Evolutionary conservation across 495 filamentous ascomycete species (phyloP).

Genomic region (Aspergillus affinis): DNA sequence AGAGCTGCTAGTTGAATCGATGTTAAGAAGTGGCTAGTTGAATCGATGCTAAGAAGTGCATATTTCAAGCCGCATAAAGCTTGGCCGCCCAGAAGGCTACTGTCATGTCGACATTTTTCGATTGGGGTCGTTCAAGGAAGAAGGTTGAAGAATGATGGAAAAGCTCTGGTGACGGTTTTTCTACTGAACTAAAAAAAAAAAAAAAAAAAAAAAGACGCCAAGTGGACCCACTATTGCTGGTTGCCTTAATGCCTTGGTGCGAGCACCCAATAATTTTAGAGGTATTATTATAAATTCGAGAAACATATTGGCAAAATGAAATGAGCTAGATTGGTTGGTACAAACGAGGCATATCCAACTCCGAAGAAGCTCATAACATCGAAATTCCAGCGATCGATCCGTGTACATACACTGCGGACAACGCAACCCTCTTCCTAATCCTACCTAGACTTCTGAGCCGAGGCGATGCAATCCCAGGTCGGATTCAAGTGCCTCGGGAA

Average conservation of each 20-base stretch:
- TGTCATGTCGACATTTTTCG: background rate
- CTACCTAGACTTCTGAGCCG: too few species aligned
- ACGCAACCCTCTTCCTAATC: too few species aligned
- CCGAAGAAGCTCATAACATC: too few species aligned
- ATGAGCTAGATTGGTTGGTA: too few species aligned
- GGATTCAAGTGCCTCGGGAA: background rate
- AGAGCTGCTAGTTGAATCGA: background rate
- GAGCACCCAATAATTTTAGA: background rate
- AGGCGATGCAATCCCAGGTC: too few species aligned
- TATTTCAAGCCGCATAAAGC: conserved; percentile 7
- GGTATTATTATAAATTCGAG: background rate
- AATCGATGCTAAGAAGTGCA: background rate
- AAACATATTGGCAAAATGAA: too few species aligned
- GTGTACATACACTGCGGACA: too few species aligned
- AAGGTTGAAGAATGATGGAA: background rate
- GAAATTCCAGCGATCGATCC: too few species aligned
- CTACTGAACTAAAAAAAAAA: background rate
- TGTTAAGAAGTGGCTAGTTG: background rate
- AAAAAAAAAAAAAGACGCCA: conserved; percentile 2
- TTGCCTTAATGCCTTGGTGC: conserved; percentile 4
- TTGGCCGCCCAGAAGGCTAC: background rate
- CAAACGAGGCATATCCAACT: too few species aligned
- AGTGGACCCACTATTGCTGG: background rate
- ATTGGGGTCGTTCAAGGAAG: background rate
- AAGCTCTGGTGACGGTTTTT: background rate